These are phyloP conservation scores for Trichophyton equinum DNA, from an alignment of 2,329 filamentous ascomycete genomes.

Conservation along the genomic window DNA sequence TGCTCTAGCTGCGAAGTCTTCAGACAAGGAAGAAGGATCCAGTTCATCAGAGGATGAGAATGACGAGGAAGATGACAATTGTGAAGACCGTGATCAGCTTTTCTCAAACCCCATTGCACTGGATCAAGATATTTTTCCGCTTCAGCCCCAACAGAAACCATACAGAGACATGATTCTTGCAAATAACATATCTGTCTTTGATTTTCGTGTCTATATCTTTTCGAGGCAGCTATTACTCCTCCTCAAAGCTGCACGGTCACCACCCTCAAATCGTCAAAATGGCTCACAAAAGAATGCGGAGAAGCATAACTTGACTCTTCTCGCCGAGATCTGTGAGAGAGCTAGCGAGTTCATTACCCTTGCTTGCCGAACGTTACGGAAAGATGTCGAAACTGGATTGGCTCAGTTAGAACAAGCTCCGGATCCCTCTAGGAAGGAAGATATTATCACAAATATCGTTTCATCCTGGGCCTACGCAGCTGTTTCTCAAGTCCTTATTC, in stretches of 20 bases:
- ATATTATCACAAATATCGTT: constrained; percentile 35
- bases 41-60: constrained; percentile 6
- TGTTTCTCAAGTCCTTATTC: constrained; percentile 31
- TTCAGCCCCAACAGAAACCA: constrained; percentile 54
- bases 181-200: constrained; percentile 91
- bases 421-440: constrained; percentile 16
- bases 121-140: constrained; percentile 25
- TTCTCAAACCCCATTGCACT: constrained; percentile 18
- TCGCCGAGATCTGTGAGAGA: constrained; percentile 77
- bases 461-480: constrained; percentile 36
- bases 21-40: not conserved
- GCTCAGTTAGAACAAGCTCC: constrained; percentile 28
- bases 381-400: constrained; percentile 59
- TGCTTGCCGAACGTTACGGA: constrained; percentile 64
- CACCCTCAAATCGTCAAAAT: constrained; percentile 24
- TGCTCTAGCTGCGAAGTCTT: constrained; percentile 33
- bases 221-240: constrained; percentile 73
- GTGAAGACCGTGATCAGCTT: constrained; percentile 23
- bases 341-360: constrained; percentile 74
- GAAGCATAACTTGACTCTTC: constrained; percentile 49
- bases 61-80: constrained; percentile 19
- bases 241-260: constrained; percentile 62
- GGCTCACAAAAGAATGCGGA: constrained; percentile 27
- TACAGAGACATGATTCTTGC: constrained; percentile 87
- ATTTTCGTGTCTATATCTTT: constrained; percentile 91